These are phyloP conservation scores for Verbascum thapsus DNA, from an alignment of 257 asterid species.

Conservation along the genomic window DNA sequence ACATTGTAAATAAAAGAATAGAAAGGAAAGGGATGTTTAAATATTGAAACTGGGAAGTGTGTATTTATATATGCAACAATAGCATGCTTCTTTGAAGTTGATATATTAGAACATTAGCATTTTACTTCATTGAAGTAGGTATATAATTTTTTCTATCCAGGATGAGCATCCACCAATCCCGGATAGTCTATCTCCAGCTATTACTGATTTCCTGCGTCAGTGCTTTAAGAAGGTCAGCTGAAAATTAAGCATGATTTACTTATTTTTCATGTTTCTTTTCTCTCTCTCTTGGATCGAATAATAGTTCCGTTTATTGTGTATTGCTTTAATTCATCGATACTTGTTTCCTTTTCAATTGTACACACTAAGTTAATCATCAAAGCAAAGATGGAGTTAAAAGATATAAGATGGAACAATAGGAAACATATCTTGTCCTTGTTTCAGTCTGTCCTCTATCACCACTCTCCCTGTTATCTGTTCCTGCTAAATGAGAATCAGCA, in stretches of 20 bases:
- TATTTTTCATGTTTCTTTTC: slow-evolving; percentile 6
- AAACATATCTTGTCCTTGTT: not conserved
- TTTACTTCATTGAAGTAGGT: slow-evolving; percentile 25
- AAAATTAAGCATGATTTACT: slow-evolving; percentile 16
- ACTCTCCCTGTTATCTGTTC: not conserved
- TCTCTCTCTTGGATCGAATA: slow-evolving; percentile 19
- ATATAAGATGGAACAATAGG: slow-evolving; percentile 1
- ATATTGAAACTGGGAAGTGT: slow-evolving; percentile 10
- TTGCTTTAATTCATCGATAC: not conserved
- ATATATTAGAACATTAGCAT: no score
- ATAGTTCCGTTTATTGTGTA: slow-evolving; percentile 10
- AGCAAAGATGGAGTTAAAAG: slow-evolving; percentile 3
- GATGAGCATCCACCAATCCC: slow-evolving; percentile 76
- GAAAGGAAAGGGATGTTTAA: slow-evolving; percentile 14
- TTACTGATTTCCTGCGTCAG: slow-evolving; percentile 65
- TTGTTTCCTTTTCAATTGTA: not conserved
- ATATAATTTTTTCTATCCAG: slow-evolving; percentile 42
- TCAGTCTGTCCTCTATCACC: not conserved
- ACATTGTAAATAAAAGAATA: not conserved
- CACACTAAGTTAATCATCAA: slow-evolving; percentile 17
- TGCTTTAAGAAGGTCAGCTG: slow-evolving; percentile 72
- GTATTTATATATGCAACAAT: slow-evolving; percentile 19
- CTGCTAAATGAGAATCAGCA: slow-evolving; percentile 6
- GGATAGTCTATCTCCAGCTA: slow-evolving; percentile 59
- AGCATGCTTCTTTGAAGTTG: slow-evolving; percentile 25